These are phyloP conservation scores for Daldinia vernicosa DNA, from an alignment of 495 filamentous ascomycete genomes.

Conservation along the genomic window DNA sequence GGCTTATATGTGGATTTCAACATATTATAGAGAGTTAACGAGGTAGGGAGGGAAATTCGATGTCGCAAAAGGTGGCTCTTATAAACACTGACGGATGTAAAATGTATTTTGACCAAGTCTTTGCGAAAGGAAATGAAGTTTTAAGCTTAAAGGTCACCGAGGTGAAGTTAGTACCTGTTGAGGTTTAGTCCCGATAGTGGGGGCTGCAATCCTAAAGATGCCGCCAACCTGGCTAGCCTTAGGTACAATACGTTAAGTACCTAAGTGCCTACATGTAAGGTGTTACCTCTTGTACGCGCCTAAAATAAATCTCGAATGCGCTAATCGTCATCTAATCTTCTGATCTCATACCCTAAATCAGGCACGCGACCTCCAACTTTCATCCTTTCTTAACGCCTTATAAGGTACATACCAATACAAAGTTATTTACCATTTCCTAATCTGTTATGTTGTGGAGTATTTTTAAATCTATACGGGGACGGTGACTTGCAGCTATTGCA, in stretches of 20 bases:
- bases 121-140: slow-evolving; percentile 1
- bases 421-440: background rate
- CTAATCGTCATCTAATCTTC: too few relatives aligned
- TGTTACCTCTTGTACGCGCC: too few relatives aligned
- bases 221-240: too few relatives aligned
- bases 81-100: background rate
- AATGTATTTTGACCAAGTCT: background rate
- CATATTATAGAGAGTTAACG: slow-evolving; percentile 52
- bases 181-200: too few relatives aligned
- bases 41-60: background rate
- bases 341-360: too few relatives aligned
- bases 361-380: too few relatives aligned
- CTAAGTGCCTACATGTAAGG: too few relatives aligned
- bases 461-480: slow-evolving; percentile 53
- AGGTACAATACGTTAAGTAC: too few relatives aligned
- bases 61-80: background rate
- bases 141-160: slow-evolving; percentile 5
- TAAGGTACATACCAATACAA: background rate
- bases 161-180: background rate
- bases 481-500: slow-evolving; percentile 53
- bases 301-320: too few relatives aligned
- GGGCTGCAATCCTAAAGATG: too few relatives aligned
- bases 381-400: too few relatives aligned
- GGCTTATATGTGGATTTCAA: slow-evolving; percentile 72
- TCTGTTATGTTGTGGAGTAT: slow-evolving; percentile 39